These are phyloP conservation scores for Butyriboletus appendiculatus DNA, from an alignment of 1,284 basidiomycete species.

Conservation along the genomic window DNA sequence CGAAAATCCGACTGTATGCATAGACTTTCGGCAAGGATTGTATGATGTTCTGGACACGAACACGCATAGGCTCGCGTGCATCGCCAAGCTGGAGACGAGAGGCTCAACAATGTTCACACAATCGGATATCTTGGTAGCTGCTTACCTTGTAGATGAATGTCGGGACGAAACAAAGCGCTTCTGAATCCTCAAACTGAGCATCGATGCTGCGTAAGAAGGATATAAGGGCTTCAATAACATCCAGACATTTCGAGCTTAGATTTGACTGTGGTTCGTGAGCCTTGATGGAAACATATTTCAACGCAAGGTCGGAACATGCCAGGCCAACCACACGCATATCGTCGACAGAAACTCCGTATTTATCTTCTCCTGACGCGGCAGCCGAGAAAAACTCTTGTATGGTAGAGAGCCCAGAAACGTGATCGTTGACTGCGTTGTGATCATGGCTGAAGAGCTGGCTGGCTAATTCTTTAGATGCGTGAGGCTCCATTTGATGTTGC, in stretches of 20 bases:
- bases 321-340: slow-evolving; percentile 73
- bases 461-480: slow-evolving; percentile 78
- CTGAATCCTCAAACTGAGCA: slow-evolving; percentile 86
- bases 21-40: slow-evolving; percentile 78
- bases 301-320: slow-evolving; percentile 88
- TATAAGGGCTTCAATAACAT: slow-evolving; percentile 82
- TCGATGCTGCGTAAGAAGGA: slow-evolving; percentile 70
- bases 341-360: slow-evolving; percentile 50
- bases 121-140: neutral
- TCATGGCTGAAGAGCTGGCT: slow-evolving; percentile 91
- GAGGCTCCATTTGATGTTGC: slow-evolving; percentile 89
- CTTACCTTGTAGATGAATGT: slow-evolving; percentile 89
- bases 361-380: slow-evolving; percentile 59
- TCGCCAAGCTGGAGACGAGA: slow-evolving; percentile 65
- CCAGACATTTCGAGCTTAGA: slow-evolving; percentile 86
- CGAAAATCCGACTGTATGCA: slow-evolving; percentile 89
- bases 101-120: slow-evolving; percentile 3
- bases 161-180: slow-evolving; percentile 88
- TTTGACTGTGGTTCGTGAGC: slow-evolving; percentile 94
- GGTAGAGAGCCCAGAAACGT: slow-evolving; percentile 73
- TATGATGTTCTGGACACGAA: slow-evolving; percentile 71
- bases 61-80: slow-evolving; percentile 73
- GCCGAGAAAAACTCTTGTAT: slow-evolving; percentile 77
- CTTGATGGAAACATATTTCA: slow-evolving; percentile 95
- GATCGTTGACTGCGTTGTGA: slow-evolving; percentile 94